Conservation (phyloP, 495 filamentous ascomycete species). For the Pseudevernia furfuracea region DNA sequence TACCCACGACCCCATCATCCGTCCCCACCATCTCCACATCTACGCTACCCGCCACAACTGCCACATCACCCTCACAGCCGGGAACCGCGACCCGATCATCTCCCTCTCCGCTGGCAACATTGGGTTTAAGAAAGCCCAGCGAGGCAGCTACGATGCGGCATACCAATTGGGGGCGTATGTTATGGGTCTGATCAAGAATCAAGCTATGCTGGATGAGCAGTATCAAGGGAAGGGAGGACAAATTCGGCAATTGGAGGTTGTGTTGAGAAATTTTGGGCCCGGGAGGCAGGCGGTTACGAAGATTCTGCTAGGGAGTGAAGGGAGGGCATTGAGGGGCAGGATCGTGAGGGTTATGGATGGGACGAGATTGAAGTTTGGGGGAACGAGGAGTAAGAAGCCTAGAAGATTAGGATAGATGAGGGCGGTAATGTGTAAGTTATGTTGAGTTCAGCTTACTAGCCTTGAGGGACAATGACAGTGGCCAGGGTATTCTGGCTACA, state of each 20-base stretch:
- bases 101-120: conserved; percentile 73
- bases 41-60: conserved; percentile 85
- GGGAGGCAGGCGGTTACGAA: conserved; percentile 86
- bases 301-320: conserved; percentile 79
- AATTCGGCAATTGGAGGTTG: conserved; percentile 56
- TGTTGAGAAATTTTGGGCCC: conserved; percentile 71
- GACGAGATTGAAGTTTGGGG: conserved; percentile 91
- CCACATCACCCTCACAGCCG: conserved; percentile 77
- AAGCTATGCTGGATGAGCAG: conserved; percentile 49
- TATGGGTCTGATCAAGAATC: conserved; percentile 68
- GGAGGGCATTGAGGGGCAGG: conserved; percentile 58
- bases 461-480: background rate
- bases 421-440: background rate
- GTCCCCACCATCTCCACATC: conserved; percentile 78
- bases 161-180: conserved; percentile 80
- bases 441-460: background rate
- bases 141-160: conserved; percentile 82
- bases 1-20: conserved; percentile 32
- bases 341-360: conserved; percentile 71
- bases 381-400: conserved; percentile 71
- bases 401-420: conserved; percentile 66
- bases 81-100: conserved; percentile 67
- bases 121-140: conserved; percentile 70
- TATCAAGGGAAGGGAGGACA: conserved; percentile 14
- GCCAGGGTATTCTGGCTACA: background rate